These are phyloP conservation scores for Eragrostis tef DNA, from an alignment of 202 grass and related monocot genomes.

Conservation along the genomic window DNA sequence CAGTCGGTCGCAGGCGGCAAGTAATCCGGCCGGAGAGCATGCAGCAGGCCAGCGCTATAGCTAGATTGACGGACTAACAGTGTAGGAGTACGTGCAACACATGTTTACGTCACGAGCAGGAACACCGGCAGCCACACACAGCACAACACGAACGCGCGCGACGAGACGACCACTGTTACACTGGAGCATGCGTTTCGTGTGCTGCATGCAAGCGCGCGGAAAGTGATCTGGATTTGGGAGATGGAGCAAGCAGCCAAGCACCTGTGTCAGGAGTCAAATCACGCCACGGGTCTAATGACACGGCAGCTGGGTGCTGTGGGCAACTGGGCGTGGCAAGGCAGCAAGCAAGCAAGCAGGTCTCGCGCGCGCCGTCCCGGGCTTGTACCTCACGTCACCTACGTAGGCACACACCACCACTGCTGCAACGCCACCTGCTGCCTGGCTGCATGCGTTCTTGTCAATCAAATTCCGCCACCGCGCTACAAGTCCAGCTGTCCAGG, in stretches of 20 bases:
- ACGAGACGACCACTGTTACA: not conserved
- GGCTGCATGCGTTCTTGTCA: not conserved
- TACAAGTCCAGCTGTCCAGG: not conserved
- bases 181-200: not conserved
- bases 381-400: slow-evolving; percentile 55
- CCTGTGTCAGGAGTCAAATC: slow-evolving; percentile 35
- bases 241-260: not conserved
- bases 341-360: slow-evolving; percentile 29
- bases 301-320: not conserved
- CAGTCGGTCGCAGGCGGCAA: slow-evolving; percentile 31
- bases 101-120: not conserved
- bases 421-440: not conserved
- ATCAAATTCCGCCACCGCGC: not conserved
- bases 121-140: not conserved
- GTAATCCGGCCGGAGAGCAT: slow-evolving; percentile 26
- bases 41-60: slow-evolving; percentile 23
- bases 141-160: not conserved
- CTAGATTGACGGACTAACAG: not conserved
- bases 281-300: slow-evolving; percentile 4
- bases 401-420: not conserved
- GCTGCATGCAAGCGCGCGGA: no score
- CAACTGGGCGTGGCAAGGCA: slow-evolving; percentile 15
- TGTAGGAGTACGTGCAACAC: not conserved
- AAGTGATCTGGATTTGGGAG: not conserved
- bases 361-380: not conserved